These are phyloP conservation scores for Fusarium dlaminii DNA, from an alignment of 2,329 filamentous ascomycete species.

Conservation along the genomic window DNA sequence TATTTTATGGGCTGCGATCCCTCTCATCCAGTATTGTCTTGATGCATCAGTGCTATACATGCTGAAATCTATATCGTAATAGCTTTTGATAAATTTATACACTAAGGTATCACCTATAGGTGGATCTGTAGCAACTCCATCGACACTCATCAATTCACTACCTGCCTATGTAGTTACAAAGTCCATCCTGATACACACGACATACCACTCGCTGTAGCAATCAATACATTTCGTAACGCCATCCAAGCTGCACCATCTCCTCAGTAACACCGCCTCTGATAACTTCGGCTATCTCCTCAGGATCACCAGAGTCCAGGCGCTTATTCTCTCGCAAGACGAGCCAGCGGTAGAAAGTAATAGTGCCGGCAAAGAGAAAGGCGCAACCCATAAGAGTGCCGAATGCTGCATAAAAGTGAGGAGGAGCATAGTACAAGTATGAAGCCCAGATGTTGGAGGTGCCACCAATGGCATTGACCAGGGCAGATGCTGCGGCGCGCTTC, in stretches of 20 bases:
- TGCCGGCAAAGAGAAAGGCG: conserved; percentile 45
- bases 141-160: background rate
- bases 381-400: conserved; percentile 51
- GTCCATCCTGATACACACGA: accelerated
- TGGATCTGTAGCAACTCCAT: background rate
- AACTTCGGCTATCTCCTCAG: conserved; percentile 49
- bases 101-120: background rate
- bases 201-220: accelerated
- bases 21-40: background rate
- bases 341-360: conserved; percentile 51
- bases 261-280: conserved; percentile 54
- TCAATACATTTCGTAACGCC: conserved; percentile 57
- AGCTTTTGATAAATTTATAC: background rate
- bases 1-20: too few species aligned
- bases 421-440: conserved; percentile 49
- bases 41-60: background rate
- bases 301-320: conserved; percentile 50
- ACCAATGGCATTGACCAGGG: conserved; percentile 52
- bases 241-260: conserved; percentile 54
- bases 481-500: conserved; percentile 54
- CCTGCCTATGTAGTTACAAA: background rate
- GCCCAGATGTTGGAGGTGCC: conserved; percentile 49
- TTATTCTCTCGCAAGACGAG: conserved; percentile 51
- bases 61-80: background rate
- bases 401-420: conserved; percentile 53